Evolutionary conservation across 306 rosid species (phyloP), one percentile per base, ranked within the genome.

Genomic region (Cicer bijugum): DNA sequence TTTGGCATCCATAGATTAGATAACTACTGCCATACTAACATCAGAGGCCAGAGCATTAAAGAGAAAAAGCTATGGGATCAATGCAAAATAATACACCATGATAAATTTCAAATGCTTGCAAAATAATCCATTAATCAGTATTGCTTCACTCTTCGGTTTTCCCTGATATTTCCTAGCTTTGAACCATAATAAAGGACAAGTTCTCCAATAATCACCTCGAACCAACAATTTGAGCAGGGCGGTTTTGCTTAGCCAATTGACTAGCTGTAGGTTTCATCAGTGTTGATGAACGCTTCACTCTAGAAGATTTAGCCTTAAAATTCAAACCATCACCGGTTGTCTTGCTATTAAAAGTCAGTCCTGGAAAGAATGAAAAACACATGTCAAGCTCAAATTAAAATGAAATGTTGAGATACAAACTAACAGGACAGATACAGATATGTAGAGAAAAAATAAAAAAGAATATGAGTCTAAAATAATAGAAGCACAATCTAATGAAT

Each of bases 201-300:
- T 9, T 78, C 75, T 80, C 63, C 56, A 71, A 59, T 11, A 79
- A 55, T 81, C 77, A 94, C 99, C 96, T 89, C 61, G 86, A 87
- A 71, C 83, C 81, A 80, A 81, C 77, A 82, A 19, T 67, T 68
- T 80, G 89, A 61, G 68, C 42, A 33, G 80, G 72, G 8, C 75
- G 75, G 61, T 86, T 88, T 80, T 88, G 94, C 84, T 92, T 91
- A n/a, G 98, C 98, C 65, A 94, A 83, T 72, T 85, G 97, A 86
- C 98, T 89, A 37, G 94, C 97, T 19, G 98, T 91, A 67, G 98
- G 94, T 81, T 91, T 94, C 96, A 94, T 87, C 82, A 94, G 86
- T 40, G 98, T 94, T 56, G 96, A 91, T 51, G 92, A 89, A 81
- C 85, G 81, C 87, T 86, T 84, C 50, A 80, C 69, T 51, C 37